phyloP scores from a whole-genome alignment of 345 rosid species.

The Citrus unshiu region DNA sequence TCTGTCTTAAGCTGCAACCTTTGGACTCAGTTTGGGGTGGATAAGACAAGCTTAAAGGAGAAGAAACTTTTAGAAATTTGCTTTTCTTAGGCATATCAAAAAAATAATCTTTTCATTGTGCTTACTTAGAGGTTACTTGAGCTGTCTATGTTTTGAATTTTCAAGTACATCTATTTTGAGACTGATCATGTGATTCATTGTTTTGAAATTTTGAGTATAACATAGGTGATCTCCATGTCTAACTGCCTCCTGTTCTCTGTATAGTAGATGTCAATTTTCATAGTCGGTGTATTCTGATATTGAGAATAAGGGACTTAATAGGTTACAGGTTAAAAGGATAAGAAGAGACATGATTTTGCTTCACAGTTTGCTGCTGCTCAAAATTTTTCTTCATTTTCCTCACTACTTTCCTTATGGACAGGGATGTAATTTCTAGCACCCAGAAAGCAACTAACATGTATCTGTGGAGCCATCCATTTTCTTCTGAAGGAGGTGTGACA shows the following conservation, averaged over 20 bases:
- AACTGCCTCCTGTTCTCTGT: neutral
- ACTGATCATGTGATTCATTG: neutral
- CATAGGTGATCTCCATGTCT: neutral
- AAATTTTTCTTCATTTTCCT: neutral
- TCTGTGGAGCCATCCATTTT: slow-evolving; percentile 51
- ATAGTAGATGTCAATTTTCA: neutral
- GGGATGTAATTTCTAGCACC: slow-evolving; percentile 30
- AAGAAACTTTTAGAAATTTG: neutral
- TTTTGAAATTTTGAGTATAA: neutral
- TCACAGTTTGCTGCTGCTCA: slow-evolving; percentile 1
- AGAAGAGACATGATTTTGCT: neutral
- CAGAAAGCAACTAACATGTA: slow-evolving; percentile 32
- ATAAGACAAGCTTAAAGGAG: neutral
- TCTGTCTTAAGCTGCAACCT: neutral
- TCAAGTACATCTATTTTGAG: neutral
- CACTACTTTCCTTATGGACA: slow-evolving; percentile 15
- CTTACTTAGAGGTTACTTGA: neutral
- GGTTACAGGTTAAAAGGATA: neutral
- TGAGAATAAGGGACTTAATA: neutral
- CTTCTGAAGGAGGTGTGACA: slow-evolving; percentile 64
- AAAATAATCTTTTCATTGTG: neutral
- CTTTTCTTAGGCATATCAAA: neutral
- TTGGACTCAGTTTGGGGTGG: neutral
- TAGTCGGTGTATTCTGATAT: neutral
- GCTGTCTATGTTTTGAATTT: neutral